Evolutionary conservation across 306 rosid species (phyloP), one percentile per base, ranked within the genome.

Genomic region (Dryas octopetala): DNA sequence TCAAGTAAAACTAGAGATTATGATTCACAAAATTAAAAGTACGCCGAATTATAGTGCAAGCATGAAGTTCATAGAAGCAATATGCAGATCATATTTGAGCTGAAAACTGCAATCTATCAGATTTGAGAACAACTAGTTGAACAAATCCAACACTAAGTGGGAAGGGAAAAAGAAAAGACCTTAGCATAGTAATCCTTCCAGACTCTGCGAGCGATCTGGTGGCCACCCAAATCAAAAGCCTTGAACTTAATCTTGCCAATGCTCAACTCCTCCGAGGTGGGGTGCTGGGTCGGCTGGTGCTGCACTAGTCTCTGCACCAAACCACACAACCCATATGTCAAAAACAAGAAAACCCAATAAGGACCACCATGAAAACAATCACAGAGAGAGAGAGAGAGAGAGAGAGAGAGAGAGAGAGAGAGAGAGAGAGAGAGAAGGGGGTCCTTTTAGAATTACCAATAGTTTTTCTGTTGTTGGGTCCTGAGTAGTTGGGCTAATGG

Each of bases 111-210:
- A 38, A 75, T 55, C 73, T 5, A 14, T 61, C 38, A 62, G 48
- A 71, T 57, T 12, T 8, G 7, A 9, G 19, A 44, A n/a, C 43
- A 6, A 67, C 12, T 38, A 43, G 41, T 12, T 9, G 1, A 43
- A 44, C 75, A 7, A 57, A 43, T 62, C 45, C 28, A 68, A 38
- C 15, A 59, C 0, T 4, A 45, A 38, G 58, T 2, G 32, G 2
- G 38, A 32, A 32, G 38, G 3, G 63, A 4, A 23, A 70, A 16
- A 7, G 28, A 74, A 54, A 14, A 68, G 9, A 92, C 98, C 98
- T 94, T 90, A 17, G 98, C 91, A 78, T 91, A 91, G 85, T 94
- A 91, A 81, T 94, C 98, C 86, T 90, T 91, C 98, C 97, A 91
- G 66, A 95, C 98, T 79, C 96, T 83, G 10, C 97, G 89, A 78